These are phyloP conservation scores for Tephrocybe sp. DNA, from an alignment of 768 basidiomycete genomes.

Conservation along the genomic window DNA sequence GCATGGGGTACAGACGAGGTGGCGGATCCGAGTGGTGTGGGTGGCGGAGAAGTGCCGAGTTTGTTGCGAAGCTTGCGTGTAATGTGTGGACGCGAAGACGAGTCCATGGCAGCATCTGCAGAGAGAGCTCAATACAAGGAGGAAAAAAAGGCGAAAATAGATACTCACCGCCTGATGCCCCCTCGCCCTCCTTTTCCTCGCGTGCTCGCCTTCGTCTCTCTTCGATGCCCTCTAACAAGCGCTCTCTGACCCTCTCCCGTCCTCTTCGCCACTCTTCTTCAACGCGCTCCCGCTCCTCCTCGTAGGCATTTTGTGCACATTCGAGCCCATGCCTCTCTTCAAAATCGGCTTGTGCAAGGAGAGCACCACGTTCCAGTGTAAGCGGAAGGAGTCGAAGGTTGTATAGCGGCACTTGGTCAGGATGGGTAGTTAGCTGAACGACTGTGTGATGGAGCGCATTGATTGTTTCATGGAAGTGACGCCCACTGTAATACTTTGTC, in stretches of 20 bases:
- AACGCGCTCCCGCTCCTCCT: constrained; percentile 74
- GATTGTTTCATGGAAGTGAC: constrained; percentile 63
- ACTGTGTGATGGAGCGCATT: constrained; percentile 56
- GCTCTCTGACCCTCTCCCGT: constrained; percentile 69
- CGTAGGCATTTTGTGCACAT: constrained; percentile 65
- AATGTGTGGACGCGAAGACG: constrained; percentile 74
- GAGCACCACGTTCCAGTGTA: constrained; percentile 73
- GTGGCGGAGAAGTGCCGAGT: constrained; percentile 72
- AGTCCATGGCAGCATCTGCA: constrained; percentile 69
- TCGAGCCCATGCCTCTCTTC: constrained; percentile 72
- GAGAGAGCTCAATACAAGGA: constrained; percentile 5
- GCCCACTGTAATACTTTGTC: constrained; percentile 37
- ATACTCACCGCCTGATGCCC: constrained; percentile 63
- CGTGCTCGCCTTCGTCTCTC: constrained; percentile 74
- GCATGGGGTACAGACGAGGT: constrained; percentile 32
- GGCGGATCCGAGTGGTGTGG: constrained; percentile 56
- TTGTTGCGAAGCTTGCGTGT: constrained; percentile 86
- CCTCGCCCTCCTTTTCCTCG: constrained; percentile 89
- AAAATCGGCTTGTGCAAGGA: constrained; percentile 60
- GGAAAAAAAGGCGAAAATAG: constrained; percentile 7
- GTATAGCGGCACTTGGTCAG: constrained; percentile 63
- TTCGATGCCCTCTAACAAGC: constrained; percentile 81
- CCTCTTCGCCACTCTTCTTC: constrained; percentile 83
- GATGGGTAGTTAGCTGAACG: constrained; percentile 63
- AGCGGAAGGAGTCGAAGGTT: constrained; percentile 70